Evolutionary conservation across 208 protist species (phyloP), one percentile per base, ranked within the genome.

Genomic region (Trypanosoma theileri): DNA sequence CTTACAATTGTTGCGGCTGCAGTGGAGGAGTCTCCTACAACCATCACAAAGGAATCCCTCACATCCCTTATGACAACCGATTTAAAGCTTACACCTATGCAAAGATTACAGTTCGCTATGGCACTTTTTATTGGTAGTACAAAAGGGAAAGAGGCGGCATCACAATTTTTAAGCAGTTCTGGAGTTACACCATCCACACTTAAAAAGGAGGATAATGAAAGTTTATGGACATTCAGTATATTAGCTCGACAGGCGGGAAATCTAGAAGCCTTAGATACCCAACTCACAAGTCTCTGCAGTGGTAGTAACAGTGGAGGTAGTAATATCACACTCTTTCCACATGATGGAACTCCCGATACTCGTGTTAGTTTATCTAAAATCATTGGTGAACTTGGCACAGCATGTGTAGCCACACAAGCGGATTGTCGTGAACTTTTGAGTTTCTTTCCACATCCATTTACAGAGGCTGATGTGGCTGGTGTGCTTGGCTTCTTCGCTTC

Each of bases 401-500:
- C 80, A 41, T 94, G 86, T 64, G 81, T 96, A 24, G 89, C 88
- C 31, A 96, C 91, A 42, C 66, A 83, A 59, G 88, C 84, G 0
- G 91, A 96, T 69, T 88, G 82, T 19, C 73, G 78, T 40, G 86
- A 92, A 71, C 72, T 96, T 66, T 77, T 96, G 44, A 83, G 76
- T 63, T 84, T 94, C 17, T 93, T 94, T 50, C 86, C 88, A 21
- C 76, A 82, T 67, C 50, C 66, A 26, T 85, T 94, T 62, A 88
- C 81, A 14, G 85, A 94, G 71, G 59, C 64, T n/a, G 85, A 94
- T 70, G 88, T 91, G 61, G 91, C 91, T 4, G 88, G 93, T 57
- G 84, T 91, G 59, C 72, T 96, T 10, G 84, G 79, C n/a, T 90
- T 93, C 72, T 91, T 96, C 57, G 87, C 90, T n/a, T 91, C 90